A percentile compares a stretch with the other conserved stretches of the same genome.
phyloP scores from a whole-genome alignment of 768 basidiomycete species.

The Dacryopinax primogenitus region DNA sequence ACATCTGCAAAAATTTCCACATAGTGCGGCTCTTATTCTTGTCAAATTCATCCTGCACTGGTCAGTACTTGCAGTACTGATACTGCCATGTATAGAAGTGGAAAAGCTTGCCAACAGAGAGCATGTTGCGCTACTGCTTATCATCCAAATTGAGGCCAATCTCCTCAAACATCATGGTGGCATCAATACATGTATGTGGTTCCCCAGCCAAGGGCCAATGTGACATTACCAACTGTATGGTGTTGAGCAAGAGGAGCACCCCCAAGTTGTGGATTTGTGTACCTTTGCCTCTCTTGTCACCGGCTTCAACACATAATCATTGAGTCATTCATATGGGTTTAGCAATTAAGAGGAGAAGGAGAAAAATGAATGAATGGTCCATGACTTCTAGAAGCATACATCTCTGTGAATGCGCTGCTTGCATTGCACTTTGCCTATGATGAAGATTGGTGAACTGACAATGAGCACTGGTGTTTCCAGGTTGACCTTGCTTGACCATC shows the following conservation, averaged over 20 bases:
- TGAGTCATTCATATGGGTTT: too few relatives aligned
- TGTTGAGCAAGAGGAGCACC: not conserved
- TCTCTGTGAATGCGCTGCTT: too few relatives aligned
- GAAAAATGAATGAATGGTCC: too few relatives aligned
- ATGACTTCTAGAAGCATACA: too few relatives aligned
- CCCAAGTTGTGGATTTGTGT: slow-evolving; percentile 22
- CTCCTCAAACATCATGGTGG: slow-evolving; percentile 79
- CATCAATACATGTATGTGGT: slow-evolving; percentile 79
- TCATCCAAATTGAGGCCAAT: slow-evolving; percentile 85
- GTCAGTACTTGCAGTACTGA: slow-evolving; percentile 75
- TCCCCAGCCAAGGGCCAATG: slow-evolving; percentile 57
- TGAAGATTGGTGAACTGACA: too few relatives aligned
- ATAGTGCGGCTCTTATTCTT: slow-evolving; percentile 53
- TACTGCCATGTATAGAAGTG: slow-evolving; percentile 76
- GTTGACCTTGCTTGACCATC: too few relatives aligned
- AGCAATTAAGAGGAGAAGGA: too few relatives aligned
- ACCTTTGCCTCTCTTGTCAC: slow-evolving; percentile 91
- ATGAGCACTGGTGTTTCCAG: too few relatives aligned
- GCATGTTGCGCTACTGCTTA: slow-evolving; percentile 84
- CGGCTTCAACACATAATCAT: slow-evolving; percentile 91
- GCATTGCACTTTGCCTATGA: too few relatives aligned
- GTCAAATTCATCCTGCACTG: slow-evolving; percentile 45
- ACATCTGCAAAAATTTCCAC: slow-evolving; percentile 61
- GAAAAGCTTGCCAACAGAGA: slow-evolving; percentile 90
- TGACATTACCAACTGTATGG: slow-evolving; percentile 62